Conservation (phyloP, 1,139 yeast genomes). For the Arxiozyma slooffiae region DNA sequence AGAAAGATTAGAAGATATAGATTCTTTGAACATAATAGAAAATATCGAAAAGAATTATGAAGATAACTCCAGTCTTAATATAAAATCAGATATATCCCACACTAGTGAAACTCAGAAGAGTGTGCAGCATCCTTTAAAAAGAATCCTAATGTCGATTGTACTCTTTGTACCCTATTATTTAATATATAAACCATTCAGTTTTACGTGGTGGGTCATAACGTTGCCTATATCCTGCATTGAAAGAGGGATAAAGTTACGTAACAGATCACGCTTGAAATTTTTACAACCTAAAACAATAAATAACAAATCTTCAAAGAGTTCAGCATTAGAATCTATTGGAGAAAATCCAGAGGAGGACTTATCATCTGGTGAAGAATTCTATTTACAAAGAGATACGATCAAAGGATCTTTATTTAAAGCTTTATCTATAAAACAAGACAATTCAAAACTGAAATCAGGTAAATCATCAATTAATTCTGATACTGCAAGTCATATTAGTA, state of each 20-base stretch:
- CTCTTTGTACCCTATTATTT: slow-evolving; percentile 19
- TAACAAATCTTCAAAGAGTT: background rate
- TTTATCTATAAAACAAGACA: slow-evolving; percentile 5
- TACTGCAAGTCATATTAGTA: slow-evolving; percentile 2
- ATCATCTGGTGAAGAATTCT: slow-evolving; percentile 24
- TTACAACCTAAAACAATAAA: background rate
- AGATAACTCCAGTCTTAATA: background rate
- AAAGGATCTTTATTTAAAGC: slow-evolving; percentile 23
- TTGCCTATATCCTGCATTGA: slow-evolving; percentile 42
- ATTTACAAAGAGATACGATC: slow-evolving; percentile 23
- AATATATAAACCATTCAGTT: slow-evolving; percentile 38
- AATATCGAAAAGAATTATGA: background rate
- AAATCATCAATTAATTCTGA: slow-evolving; percentile 2
- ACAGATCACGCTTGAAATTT: slow-evolving; percentile 3
- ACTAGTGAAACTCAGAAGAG: background rate
- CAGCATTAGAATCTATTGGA: slow-evolving; percentile 4
- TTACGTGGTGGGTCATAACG: slow-evolving; percentile 38
- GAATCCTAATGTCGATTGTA: slow-evolving; percentile 1
- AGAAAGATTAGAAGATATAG: background rate
- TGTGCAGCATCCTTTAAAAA: background rate
- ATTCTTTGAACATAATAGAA: background rate
- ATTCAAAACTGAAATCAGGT: background rate
- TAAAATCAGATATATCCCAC: background rate
- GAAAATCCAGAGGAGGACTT: slow-evolving; percentile 22
- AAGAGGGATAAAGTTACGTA: slow-evolving; percentile 15